Percentiles rank a stretch among this genome's conserved stretches.
Conservation (phyloP, 169 alveolate species). For the Plasmodium fragile region DNA sequence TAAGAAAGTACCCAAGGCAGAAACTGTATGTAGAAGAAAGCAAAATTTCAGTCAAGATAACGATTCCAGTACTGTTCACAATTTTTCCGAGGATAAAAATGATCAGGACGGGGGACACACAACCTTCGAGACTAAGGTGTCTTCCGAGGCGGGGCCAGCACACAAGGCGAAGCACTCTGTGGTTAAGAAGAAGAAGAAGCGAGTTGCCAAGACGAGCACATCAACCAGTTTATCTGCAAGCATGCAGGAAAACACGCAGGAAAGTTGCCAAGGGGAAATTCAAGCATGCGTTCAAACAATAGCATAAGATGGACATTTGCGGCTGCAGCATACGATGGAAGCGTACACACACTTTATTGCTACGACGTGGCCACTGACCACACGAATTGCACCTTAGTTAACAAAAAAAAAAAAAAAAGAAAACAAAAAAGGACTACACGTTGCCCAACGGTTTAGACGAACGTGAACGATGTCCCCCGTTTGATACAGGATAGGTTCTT, state of each 20-base stretch:
- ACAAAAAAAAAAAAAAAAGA: background rate
- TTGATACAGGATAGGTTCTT: background rate
- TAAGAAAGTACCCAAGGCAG: conserved; percentile 45
- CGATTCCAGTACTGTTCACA: conserved; percentile 9
- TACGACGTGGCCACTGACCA: background rate
- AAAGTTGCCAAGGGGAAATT: background rate
- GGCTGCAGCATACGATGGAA: background rate
- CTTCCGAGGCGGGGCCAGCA: conserved; percentile 24
- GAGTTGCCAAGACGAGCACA: background rate
- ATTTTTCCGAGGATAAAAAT: conserved; percentile 27
- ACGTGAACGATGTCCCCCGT: background rate
- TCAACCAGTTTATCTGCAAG: background rate
- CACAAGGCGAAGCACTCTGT: background rate
- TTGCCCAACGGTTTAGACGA: background rate
- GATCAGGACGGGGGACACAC: conserved; percentile 13
- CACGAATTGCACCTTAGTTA: background rate
- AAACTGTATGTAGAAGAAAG: background rate
- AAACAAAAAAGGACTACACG: background rate
- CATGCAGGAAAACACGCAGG: background rate
- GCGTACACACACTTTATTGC: background rate
- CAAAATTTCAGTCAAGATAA: background rate
- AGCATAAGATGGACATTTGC: background rate
- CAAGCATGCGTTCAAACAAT: background rate
- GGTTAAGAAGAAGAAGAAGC: conserved; percentile 14
- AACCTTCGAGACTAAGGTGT: background rate